These are phyloP conservation scores for Ceratocystis alfenasii DNA, from an alignment of 2,329 filamentous ascomycete species.

Conservation along the genomic window DNA sequence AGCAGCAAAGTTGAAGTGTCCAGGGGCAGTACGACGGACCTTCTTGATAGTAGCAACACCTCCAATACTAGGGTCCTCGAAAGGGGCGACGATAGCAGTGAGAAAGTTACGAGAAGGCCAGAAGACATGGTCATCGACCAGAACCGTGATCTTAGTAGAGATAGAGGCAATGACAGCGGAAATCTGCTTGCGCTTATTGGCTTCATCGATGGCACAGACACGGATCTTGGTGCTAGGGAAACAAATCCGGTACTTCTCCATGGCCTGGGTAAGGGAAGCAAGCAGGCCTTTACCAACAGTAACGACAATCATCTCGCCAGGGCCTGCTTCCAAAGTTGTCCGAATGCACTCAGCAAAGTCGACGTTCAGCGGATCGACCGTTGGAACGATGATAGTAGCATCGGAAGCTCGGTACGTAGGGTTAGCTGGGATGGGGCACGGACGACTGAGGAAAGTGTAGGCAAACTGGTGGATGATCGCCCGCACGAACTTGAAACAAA, in stretches of 20 bases:
- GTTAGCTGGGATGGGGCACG: constrained; percentile 26
- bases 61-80: constrained; percentile 37
- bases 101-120: constrained; percentile 36
- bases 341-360: constrained; percentile 35
- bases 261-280: constrained; percentile 20
- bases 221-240: constrained; percentile 25
- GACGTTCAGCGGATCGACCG: constrained; percentile 33
- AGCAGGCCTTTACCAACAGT: constrained; percentile 32
- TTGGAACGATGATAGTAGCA: constrained; percentile 42
- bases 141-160: constrained; percentile 34
- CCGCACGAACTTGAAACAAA: constrained; percentile 35
- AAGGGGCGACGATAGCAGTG: constrained; percentile 33
- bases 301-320: constrained; percentile 34
- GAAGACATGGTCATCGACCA: constrained; percentile 43
- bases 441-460: constrained; percentile 32
- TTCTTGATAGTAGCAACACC: constrained; percentile 46
- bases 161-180: constrained; percentile 31
- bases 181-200: constrained; percentile 41
- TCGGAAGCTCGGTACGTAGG: constrained; percentile 31
- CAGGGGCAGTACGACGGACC: constrained; percentile 32
- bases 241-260: constrained; percentile 16
- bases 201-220: constrained; percentile 28
- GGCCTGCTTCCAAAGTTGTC: constrained; percentile 32
- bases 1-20: constrained; percentile 27
- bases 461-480: constrained; percentile 34